phyloP scores from a whole-genome alignment of 2,329 filamentous ascomycete species.

The Claviceps sp. region DNA sequence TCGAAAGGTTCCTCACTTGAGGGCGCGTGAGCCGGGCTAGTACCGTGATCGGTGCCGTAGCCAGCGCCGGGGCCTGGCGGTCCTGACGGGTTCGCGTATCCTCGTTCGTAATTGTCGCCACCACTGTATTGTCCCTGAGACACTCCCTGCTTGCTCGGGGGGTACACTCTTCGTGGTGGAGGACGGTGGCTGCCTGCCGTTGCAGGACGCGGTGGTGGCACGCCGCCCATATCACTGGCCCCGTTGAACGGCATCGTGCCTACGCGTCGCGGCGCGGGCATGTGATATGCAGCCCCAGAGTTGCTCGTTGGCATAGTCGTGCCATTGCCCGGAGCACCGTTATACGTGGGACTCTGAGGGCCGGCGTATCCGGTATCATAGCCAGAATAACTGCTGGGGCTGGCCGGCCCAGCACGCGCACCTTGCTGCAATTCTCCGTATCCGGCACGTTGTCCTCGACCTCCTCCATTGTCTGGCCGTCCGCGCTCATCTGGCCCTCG shows the following conservation, averaged over 20 bases:
- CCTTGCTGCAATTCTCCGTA: slow-evolving; percentile 14
- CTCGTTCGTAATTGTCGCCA: slow-evolving; percentile 17
- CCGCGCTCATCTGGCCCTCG: slow-evolving; percentile 15
- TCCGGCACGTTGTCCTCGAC: slow-evolving; percentile 16
- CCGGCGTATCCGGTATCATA: slow-evolving; percentile 16
- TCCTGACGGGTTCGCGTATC: slow-evolving; percentile 17
- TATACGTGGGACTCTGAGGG: slow-evolving; percentile 19
- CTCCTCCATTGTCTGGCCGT: slow-evolving; percentile 12
- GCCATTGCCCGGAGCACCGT: slow-evolving; percentile 39
- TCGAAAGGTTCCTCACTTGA: slow-evolving; percentile 42
- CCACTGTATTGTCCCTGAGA: slow-evolving; percentile 20
- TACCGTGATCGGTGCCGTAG: too few relatives aligned
- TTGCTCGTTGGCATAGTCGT: slow-evolving; percentile 47
- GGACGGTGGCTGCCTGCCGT: slow-evolving; percentile 39
- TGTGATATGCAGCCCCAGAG: slow-evolving; percentile 26
- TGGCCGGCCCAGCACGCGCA: slow-evolving; percentile 15
- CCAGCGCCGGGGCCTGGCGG: slow-evolving; percentile 4
- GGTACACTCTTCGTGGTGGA: slow-evolving; percentile 40
- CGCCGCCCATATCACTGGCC: slow-evolving; percentile 25
- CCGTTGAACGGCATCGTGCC: slow-evolving; percentile 35
- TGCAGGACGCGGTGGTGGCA: slow-evolving; percentile 39
- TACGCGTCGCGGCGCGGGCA: slow-evolving; percentile 21
- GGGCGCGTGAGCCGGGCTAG: slow-evolving; percentile 7
- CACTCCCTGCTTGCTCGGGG: slow-evolving; percentile 24
- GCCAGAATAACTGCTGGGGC: slow-evolving; percentile 13